These are phyloP conservation scores for Petrea volubilis DNA, from an alignment of 257 asterid genomes.

Conservation along the genomic window DNA sequence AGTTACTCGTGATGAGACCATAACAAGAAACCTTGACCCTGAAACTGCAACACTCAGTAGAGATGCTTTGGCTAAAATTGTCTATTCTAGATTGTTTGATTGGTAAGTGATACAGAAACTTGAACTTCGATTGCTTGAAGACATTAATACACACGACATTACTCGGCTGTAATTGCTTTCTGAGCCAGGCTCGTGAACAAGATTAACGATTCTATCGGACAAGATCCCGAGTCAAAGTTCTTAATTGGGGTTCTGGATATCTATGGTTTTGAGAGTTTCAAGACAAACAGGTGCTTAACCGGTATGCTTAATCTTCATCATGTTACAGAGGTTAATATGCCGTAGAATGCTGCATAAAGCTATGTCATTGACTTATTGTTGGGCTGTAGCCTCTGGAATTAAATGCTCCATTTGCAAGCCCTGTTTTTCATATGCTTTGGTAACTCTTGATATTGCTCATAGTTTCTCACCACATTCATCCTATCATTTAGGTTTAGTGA, in stretches of 20 bases:
- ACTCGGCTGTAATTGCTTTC: slow-evolving; percentile 4
- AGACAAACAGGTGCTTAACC: slow-evolving; percentile 92
- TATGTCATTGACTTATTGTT: slow-evolving; percentile 9
- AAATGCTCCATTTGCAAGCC: background rate
- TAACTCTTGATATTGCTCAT: background rate
- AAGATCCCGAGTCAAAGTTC: slow-evolving; percentile 62
- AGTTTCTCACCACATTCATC: background rate
- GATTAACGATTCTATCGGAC: slow-evolving; percentile 71
- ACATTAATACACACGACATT: background rate
- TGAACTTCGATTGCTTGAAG: background rate
- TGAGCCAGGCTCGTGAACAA: slow-evolving; percentile 68
- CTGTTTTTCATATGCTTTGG: background rate
- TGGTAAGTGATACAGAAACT: slow-evolving; percentile 44
- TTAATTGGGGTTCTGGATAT: slow-evolving; percentile 84
- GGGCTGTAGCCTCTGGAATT: slow-evolving; percentile 4
- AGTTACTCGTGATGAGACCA: slow-evolving; percentile 73
- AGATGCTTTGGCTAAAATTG: slow-evolving; percentile 71
- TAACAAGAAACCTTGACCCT: slow-evolving; percentile 66
- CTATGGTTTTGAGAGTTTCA: slow-evolving; percentile 89
- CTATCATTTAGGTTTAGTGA: slow-evolving; percentile 6
- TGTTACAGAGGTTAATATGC: slow-evolving; percentile 40
- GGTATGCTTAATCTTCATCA: slow-evolving; percentile 78
- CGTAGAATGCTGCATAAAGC: slow-evolving; percentile 33
- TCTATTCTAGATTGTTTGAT: slow-evolving; percentile 70
- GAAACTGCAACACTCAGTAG: slow-evolving; percentile 59